Base-by-base conservation (phyloP, 768 basidiomycete genomes). In the Tricholoma terreum region DNA sequence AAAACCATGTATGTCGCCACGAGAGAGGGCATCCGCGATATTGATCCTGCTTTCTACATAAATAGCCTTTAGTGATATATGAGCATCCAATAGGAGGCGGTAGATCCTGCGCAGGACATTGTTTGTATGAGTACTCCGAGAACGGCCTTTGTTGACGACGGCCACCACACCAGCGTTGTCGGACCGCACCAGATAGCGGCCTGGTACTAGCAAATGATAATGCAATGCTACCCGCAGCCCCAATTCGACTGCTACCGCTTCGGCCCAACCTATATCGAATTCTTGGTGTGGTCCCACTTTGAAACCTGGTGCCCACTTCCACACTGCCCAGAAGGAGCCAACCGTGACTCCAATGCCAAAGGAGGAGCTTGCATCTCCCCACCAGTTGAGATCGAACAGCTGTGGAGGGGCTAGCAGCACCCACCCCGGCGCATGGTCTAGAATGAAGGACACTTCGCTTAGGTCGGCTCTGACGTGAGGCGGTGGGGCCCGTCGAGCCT, bases 311-410 rank as follows among this genome's bases (percentile, higher is more conserved):
- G 69, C 65, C 64, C 64, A 73, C 0, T 22, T 4, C 74, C 73
- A 76, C 0, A 60, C 67, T 33, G 54, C 69, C 69, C 68, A 77
- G 22, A 48, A 54, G 2, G 6, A 15, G 3, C 60, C 65, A 10
- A 77, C 52, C 0, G 68, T 63, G 0, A 77, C 62, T 0, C 74
- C 69, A 34, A 77, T 67, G 1, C 77, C 72, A 60, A 69, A 75
- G 6, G 68, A 71, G 0, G 73, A 64, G 61, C 70, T 72, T 1
- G 71, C 72, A 50, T 78, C 71, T 9, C 69, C 70, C 71, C 70
- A 78, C 69, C 69, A 72, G 9, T 56, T 56, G 4, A 74, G 17
- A 60, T 77, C 70, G 1, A 54, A 1, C 6, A 65, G 65, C 14
- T 45, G 30, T 2, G 58, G 33, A 0, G 51, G 7, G 2, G 36